Base-by-base conservation (phyloP, 495 filamentous ascomycete genomes). In the Hypoxylon trugodes region DNA sequence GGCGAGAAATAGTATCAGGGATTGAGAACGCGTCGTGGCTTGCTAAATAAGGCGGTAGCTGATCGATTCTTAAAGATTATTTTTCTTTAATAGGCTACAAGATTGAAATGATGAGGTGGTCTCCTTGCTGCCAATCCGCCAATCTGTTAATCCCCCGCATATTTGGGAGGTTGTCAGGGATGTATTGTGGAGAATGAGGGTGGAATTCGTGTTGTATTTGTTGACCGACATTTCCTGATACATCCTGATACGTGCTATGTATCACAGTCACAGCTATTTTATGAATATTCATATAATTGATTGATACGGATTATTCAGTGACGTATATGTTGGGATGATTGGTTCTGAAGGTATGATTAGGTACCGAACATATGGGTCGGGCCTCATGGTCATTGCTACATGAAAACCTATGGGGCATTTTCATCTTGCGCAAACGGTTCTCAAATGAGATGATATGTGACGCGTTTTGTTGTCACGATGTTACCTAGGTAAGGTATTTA, bases 121-220 rank as follows among this genome's bases (percentile, higher is more conserved):
- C 19, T 16, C 38, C 40, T 36, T 45, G 52, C 8, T 35, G 46
- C 30, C 13, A 30, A 30, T 24, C 8, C 22, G 46, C 30, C 13
- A 30, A 30, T 24, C 36, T 30, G 57, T n/a, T 24, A 45, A 52
- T 61, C 57, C 57, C 57, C 57, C 57, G 57, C 57, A 52, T 53
- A 21, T 21, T 24, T 46, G 28, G 46, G 45, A 26, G 28, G 13
- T 48, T 33, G 13, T 54, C 25, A 54, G 5, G 50, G 50, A 13
- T 43, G 7, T 45, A 56, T 57, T 47, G 40, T 57, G 41, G 53
- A 28, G 53, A 57, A 46, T 12, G 6, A 42, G 18, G 37, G 9
- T 10, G 6, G 36, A n/a, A n/a, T n/a, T n/a, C n/a, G n/a, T n/a
- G n/a, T n/a, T n/a, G n/a, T n/a, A n/a, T n/a, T n/a, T 37, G 53